Evolutionary conservation across 768 basidiomycete genomes (phyloP).

Genomic region (Rhizopogon vulgaris): DNA sequence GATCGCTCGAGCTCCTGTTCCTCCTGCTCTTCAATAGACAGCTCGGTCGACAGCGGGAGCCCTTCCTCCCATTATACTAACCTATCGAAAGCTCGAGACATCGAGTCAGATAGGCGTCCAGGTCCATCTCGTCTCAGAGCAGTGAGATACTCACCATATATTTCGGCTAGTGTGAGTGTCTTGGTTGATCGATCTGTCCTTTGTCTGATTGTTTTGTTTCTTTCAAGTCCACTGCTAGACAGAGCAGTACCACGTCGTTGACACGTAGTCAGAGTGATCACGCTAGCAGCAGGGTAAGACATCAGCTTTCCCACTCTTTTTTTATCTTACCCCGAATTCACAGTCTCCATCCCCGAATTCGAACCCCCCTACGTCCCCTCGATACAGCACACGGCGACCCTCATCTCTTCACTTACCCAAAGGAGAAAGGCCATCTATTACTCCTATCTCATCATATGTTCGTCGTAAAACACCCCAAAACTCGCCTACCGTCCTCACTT

Average conservation of each 20-base stretch:
- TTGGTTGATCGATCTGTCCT: neutral
- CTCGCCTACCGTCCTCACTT: conserved; percentile 65
- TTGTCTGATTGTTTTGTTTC: neutral
- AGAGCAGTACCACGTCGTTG: conserved; percentile 41
- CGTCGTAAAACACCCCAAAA: conserved; percentile 74
- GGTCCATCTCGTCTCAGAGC: conserved; percentile 20
- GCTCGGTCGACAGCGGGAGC: conserved; percentile 25
- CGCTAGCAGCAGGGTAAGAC: conserved; percentile 28
- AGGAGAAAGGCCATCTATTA: conserved; percentile 55
- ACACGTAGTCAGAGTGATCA: conserved; percentile 15
- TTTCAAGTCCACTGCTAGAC: conserved; percentile 31
- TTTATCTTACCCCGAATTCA: conserved; percentile 25
- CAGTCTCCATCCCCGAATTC: conserved; percentile 31
- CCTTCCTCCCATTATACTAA: conserved; percentile 32
- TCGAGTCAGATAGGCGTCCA: conserved; percentile 24
- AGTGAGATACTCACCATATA: conserved; percentile 26
- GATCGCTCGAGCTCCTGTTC: conserved; percentile 39
- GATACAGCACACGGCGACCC: conserved; percentile 31
- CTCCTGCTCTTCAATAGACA: conserved; percentile 38
- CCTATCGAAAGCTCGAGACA: conserved; percentile 21
- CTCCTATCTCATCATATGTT: conserved; percentile 75
- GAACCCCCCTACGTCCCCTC: conserved; percentile 34
- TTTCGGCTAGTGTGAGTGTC: conserved; percentile 20
- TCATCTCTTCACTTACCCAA: conserved; percentile 41
- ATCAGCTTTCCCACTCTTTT: conserved; percentile 20